These are phyloP conservation scores for Sporothrix phasma DNA, from an alignment of 2,329 filamentous ascomycete genomes.

Conservation along the genomic window DNA sequence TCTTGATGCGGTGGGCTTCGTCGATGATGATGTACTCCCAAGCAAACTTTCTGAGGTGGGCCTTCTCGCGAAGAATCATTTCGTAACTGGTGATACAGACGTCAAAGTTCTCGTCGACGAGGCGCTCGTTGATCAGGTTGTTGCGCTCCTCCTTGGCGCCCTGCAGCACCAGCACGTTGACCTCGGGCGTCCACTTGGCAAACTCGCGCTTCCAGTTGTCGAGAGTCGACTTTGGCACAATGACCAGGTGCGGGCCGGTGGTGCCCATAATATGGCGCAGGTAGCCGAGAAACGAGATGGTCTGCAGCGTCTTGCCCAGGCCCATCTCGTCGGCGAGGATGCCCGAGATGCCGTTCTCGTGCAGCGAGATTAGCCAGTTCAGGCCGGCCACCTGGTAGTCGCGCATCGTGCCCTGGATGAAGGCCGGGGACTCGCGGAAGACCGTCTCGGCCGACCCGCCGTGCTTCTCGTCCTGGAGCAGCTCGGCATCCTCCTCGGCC, in stretches of 20 bases:
- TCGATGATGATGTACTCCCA: constrained; percentile 99
- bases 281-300: constrained; percentile 93
- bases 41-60: constrained; percentile 90
- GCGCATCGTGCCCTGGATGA: constrained; percentile 79
- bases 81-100: constrained; percentile 98
- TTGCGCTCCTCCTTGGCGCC: constrained; percentile 91
- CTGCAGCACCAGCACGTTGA: constrained; percentile 87
- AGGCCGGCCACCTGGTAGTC: constrained; percentile 94
- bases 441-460: constrained; percentile 79
- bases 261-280: constrained; percentile 84
- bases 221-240: constrained; percentile 90
- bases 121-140: constrained; percentile 74
- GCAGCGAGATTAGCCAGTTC: constrained; percentile 95
- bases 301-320: constrained; percentile 93
- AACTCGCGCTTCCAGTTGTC: constrained; percentile 99
- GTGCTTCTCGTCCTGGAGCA: constrained; percentile 75
- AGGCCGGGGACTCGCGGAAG: constrained; percentile 89
- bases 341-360: constrained; percentile 97
- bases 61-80: constrained; percentile 94
- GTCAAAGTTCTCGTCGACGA: constrained; percentile 93
- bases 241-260: constrained; percentile 80
- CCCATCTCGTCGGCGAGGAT: constrained; percentile 99
- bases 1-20: constrained; percentile 97
- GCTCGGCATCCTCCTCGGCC: constrained; percentile 93
- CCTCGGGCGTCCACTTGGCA: constrained; percentile 84